Evolutionary conservation across 176 grass and related monocot species (phyloP).

Genomic region (Oryza longistaminata): DNA sequence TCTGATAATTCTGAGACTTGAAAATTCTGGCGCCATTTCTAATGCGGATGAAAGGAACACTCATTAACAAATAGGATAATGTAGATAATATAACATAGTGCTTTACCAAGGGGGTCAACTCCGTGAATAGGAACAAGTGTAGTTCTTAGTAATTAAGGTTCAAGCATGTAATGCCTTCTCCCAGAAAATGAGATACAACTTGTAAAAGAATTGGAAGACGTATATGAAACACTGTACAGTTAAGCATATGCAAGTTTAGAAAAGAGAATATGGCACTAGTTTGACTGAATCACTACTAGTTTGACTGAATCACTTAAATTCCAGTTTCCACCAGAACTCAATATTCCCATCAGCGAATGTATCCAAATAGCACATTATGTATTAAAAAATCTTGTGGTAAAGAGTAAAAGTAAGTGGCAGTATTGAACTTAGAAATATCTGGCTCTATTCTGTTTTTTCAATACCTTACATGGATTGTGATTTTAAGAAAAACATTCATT

Average conservation of each 20-base stretch:
- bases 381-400: background rate
- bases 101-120: background rate
- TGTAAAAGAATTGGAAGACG: background rate
- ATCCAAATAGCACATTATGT: background rate
- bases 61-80: background rate
- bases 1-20: slow-evolving; percentile 62
- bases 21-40: slow-evolving; percentile 93
- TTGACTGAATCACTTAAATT: background rate
- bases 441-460: background rate
- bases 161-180: background rate
- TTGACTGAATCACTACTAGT: background rate
- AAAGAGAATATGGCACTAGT: background rate
- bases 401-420: background rate
- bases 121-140: background rate
- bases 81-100: slow-evolving; percentile 11
- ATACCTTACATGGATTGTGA: background rate
- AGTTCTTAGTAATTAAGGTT: background rate
- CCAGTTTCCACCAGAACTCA: background rate
- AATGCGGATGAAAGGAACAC: slow-evolving; percentile 41
- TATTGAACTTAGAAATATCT: background rate
- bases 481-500: background rate
- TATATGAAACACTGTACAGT: background rate
- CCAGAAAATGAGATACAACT: background rate
- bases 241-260: background rate
- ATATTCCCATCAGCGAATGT: background rate